Conservation (phyloP, 441 rosid species). For the Melastoma candidum region DNA sequence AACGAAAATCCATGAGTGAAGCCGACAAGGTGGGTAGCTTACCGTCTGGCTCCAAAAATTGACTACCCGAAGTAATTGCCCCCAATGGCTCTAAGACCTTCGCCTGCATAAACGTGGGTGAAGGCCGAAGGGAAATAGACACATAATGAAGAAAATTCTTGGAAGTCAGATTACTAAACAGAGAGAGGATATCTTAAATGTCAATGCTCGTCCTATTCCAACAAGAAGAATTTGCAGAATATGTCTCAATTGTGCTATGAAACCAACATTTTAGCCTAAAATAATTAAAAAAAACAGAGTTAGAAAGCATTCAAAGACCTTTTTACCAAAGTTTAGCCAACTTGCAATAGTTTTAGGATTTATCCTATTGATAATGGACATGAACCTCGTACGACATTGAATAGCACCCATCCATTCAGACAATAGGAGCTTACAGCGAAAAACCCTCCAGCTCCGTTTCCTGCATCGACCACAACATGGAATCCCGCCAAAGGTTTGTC, state of each 20-base stretch:
- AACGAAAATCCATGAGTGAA: too few relatives aligned
- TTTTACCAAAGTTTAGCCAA: too few relatives aligned
- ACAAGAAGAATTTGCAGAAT: too few relatives aligned
- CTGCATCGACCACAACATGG: conserved; percentile 96
- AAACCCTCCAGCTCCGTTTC: conserved; percentile 99
- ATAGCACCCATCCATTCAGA: not conserved
- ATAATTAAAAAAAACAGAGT: too few relatives aligned
- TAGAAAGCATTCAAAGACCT: too few relatives aligned
- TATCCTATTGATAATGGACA: not conserved
- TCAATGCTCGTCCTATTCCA: too few relatives aligned
- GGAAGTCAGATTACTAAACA: too few relatives aligned
- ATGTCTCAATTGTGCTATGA: too few relatives aligned
- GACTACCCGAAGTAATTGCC: conserved; percentile 85
- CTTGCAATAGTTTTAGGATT: too few relatives aligned
- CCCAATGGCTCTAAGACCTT: conserved; percentile 97
- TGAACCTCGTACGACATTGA: not conserved
- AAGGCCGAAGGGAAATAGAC: not conserved
- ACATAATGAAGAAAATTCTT: too few relatives aligned
- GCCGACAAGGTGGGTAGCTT: conserved; percentile 2
- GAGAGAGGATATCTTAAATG: too few relatives aligned
- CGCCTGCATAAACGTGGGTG: conserved; percentile 35
- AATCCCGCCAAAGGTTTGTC: conserved; percentile 97
- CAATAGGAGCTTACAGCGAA: conserved; percentile 66
- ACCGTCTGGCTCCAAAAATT: conserved; percentile 98
- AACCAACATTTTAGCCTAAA: too few relatives aligned